Evolutionary conservation across 768 basidiomycete genomes (phyloP).

Genomic region (Trametes villosa): DNA sequence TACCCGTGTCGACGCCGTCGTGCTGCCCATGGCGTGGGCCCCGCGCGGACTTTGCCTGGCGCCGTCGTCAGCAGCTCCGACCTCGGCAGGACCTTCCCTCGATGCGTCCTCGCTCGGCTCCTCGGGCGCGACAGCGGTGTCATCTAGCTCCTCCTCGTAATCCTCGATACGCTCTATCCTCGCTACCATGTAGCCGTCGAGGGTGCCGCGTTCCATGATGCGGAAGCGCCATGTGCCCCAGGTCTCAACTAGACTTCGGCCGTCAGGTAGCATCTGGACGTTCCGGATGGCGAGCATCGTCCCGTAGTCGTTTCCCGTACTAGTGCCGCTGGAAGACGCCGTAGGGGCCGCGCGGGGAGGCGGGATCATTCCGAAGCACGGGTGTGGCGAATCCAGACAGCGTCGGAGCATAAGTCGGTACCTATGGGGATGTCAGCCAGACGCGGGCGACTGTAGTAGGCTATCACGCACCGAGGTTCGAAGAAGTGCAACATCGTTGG

Average conservation of each 20-base stretch:
- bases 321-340: constrained; percentile 42
- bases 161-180: constrained; percentile 59
- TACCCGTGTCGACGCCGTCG: not conserved
- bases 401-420: constrained; percentile 97
- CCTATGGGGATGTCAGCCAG: constrained; percentile 37
- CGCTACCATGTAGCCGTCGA: constrained; percentile 92
- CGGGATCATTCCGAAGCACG: constrained; percentile 95
- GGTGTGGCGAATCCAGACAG: constrained; percentile 77
- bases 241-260: constrained; percentile 84
- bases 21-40: not conserved
- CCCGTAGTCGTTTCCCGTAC: constrained; percentile 73
- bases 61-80: not conserved
- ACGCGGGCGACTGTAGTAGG: not conserved
- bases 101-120: not conserved
- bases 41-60: not conserved
- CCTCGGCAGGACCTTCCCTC: not conserved
- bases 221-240: constrained; percentile 79
- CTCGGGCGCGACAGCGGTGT: constrained; percentile 4
- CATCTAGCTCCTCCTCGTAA: constrained; percentile 28
- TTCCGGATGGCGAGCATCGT: constrained; percentile 91
- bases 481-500: constrained; percentile 91
- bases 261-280: constrained; percentile 89
- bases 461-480: constrained; percentile 68
- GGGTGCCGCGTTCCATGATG: constrained; percentile 76
- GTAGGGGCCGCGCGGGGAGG: constrained; percentile 51